Percentiles rank a stretch among this genome's conserved stretches.
Evolutionary conservation across 257 asterid species (phyloP).

Genomic region (Gentiana dahurica): DNA sequence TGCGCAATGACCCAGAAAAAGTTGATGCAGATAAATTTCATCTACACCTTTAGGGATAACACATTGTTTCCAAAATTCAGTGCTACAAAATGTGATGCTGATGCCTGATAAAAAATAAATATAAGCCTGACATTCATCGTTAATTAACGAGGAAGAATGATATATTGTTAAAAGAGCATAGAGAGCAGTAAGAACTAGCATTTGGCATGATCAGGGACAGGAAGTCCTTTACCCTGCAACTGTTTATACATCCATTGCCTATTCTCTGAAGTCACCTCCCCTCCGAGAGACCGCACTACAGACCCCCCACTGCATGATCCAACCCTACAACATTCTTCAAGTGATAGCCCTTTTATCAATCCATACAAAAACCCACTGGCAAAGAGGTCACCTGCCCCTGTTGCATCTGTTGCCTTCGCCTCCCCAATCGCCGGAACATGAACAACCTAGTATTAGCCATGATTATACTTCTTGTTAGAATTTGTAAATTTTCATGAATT

Average conservation of each 20-base stretch:
- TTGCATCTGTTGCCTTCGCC: slow-evolving; percentile 71
- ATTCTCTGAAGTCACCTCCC: slow-evolving; percentile 76
- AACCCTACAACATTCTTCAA: slow-evolving; percentile 77
- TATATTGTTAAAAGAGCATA: too few species aligned
- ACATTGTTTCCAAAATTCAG: background rate
- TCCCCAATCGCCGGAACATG: slow-evolving; percentile 75
- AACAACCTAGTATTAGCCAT: slow-evolving; percentile 37
- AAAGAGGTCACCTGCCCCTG: slow-evolving; percentile 98
- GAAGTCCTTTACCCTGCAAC: slow-evolving; percentile 55
- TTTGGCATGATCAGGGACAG: slow-evolving; percentile 23
- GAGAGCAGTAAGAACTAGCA: background rate
- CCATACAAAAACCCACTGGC: slow-evolving; percentile 95
- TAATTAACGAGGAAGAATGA: too few species aligned
- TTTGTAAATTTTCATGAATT: too few species aligned
- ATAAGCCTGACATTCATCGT: too few species aligned
- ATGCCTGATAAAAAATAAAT: slow-evolving; percentile 1
- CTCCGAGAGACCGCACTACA: slow-evolving; percentile 80
- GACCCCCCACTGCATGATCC: slow-evolving; percentile 98
- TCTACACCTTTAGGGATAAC: background rate
- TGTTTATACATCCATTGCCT: slow-evolving; percentile 98
- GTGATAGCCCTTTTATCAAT: slow-evolving; percentile 58
- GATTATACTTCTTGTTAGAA: too few species aligned
- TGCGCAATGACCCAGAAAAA: background rate
- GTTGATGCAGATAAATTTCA: background rate
- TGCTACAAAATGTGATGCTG: slow-evolving; percentile 1